Conservation (phyloP, 495 filamentous ascomycete genomes). For the Apiosordaria backusii region DNA sequence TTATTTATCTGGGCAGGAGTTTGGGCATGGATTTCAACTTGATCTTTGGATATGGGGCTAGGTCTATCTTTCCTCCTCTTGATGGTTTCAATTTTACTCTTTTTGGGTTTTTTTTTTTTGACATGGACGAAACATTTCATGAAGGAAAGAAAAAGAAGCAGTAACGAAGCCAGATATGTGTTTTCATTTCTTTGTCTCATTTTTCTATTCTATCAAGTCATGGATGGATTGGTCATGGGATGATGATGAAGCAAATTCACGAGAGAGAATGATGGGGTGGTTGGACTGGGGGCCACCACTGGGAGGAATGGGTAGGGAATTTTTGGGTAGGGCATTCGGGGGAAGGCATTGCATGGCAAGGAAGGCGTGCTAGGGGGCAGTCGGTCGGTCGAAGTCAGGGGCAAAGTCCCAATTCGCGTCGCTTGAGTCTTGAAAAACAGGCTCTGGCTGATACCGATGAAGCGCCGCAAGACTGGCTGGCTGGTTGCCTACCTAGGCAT, state of each 20-base stretch:
- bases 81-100: not conserved
- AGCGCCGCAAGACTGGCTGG: not conserved
- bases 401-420: not conserved
- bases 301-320: not conserved
- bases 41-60: slow-evolving; percentile 1
- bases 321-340: not conserved
- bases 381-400: not conserved
- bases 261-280: not conserved
- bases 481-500: slow-evolving; percentile 2
- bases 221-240: not conserved
- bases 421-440: not conserved
- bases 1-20: not conserved
- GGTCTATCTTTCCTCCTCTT: not conserved
- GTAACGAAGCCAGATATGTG: slow-evolving; percentile 31
- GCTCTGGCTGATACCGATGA: not conserved
- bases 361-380: not conserved
- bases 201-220: not conserved
- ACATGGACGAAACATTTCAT: slow-evolving; percentile 7
- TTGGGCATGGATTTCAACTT: slow-evolving; percentile 1
- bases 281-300: not conserved
- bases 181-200: not conserved
- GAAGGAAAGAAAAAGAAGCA: slow-evolving; percentile 22
- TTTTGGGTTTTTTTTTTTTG: slow-evolving; percentile 12
- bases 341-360: not conserved
- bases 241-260: not conserved